phyloP scores from a whole-genome alignment of 495 filamentous ascomycete species.

The Penicillium malachiteum region DNA sequence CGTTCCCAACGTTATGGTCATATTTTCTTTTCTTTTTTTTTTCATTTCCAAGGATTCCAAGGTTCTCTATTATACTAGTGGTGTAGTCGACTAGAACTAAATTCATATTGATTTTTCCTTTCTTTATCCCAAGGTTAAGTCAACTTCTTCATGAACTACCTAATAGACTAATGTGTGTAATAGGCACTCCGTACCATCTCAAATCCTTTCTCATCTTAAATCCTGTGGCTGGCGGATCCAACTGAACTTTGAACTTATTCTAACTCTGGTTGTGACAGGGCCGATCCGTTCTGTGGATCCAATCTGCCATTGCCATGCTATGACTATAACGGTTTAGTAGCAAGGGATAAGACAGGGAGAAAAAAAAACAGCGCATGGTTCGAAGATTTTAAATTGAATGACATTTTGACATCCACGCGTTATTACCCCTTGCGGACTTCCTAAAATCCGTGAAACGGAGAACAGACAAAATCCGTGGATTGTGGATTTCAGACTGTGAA shows the following conservation, averaged over 20 bases:
- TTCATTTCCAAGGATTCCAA: not conserved
- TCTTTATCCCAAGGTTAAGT: too few relatives aligned
- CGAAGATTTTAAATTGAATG: slow-evolving; percentile 14
- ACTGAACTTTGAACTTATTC: slow-evolving; percentile 4
- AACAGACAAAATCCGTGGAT: not conserved
- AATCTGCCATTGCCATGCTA: slow-evolving; percentile 1
- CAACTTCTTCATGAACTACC: too few relatives aligned
- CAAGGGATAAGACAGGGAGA: slow-evolving; percentile 17
- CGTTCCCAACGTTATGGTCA: not conserved
- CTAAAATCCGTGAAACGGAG: not conserved
- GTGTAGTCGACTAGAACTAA: too few relatives aligned
- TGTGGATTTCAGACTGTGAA: too few relatives aligned
- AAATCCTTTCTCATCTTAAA: too few relatives aligned
- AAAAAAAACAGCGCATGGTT: not conserved
- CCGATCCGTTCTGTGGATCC: slow-evolving; percentile 18
- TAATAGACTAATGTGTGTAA: too few relatives aligned
- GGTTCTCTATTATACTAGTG: not conserved
- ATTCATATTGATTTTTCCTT: too few relatives aligned
- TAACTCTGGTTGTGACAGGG: slow-evolving; percentile 18
- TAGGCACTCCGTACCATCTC: too few relatives aligned
- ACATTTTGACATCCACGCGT: slow-evolving; percentile 21
- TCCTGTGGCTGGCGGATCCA: slow-evolving; percentile 1
- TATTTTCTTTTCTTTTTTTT: not conserved
- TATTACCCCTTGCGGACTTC: not conserved
- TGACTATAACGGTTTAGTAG: slow-evolving; percentile 12